A percentile compares a stretch with the other conserved stretches of the same genome.
phyloP scores from a whole-genome alignment of 176 grass and related monocot genomes.

The Secale cereale region DNA sequence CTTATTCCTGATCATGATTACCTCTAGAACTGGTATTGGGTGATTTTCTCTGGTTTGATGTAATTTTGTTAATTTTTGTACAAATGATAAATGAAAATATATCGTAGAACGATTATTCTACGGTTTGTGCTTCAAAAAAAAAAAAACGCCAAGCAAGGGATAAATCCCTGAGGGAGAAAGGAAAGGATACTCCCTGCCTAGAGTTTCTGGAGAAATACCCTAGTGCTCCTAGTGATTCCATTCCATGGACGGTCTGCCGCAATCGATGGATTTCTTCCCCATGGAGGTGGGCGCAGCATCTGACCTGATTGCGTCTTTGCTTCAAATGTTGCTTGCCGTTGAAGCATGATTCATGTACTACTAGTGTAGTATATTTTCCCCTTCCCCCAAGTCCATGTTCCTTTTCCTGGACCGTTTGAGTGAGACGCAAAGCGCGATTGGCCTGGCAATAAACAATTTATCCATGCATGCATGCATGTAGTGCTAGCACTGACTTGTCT shows the following conservation, averaged over 20 bases:
- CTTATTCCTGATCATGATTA: no score
- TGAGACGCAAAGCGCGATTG: neutral
- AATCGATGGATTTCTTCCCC: neutral
- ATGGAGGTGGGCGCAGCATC: neutral
- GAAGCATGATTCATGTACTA: no score
- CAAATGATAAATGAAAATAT: no score
- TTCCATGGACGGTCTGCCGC: neutral
- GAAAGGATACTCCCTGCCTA: neutral
- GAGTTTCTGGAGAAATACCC: neutral
- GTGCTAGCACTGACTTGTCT: conserved; percentile 19
- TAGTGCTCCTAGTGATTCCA: neutral
- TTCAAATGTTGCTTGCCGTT: neutral
- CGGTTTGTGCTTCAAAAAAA: no score
- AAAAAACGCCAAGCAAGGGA: conserved; percentile 44
- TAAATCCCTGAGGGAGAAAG: conserved; percentile 28
- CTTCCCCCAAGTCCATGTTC: no score
- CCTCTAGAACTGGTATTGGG: no score
- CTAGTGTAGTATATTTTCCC: no score
- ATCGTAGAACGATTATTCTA: no score
- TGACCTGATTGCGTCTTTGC: neutral
- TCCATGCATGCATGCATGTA: conserved; percentile 17
- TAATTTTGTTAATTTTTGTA: no score
- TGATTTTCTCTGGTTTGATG: no score
- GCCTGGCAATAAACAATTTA: neutral
- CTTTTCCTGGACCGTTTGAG: neutral